These are phyloP conservation scores for Pythium vanterpoolii DNA, from an alignment of 352 stramenopile species.

Conservation along the genomic window DNA sequence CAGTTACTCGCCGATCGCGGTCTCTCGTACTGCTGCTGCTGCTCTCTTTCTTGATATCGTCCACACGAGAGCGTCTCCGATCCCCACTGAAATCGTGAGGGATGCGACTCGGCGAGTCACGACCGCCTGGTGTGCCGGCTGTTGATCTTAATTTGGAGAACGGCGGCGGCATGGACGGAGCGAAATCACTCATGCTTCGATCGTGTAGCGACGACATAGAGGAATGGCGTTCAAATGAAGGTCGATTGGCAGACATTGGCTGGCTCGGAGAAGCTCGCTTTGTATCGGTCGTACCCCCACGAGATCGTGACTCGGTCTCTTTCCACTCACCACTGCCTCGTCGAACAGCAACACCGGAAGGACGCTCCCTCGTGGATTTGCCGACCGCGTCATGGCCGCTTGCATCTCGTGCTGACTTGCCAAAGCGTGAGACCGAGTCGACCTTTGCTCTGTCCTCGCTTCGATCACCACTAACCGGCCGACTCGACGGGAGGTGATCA, in stretches of 20 bases:
- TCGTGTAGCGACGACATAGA: slow-evolving; percentile 34
- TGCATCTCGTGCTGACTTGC: background rate
- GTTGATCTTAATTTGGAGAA: slow-evolving; percentile 21
- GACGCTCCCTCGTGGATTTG: background rate
- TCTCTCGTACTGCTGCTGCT: too few species aligned
- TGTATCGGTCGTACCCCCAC: background rate
- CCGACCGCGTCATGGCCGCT: background rate
- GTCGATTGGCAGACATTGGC: slow-evolving; percentile 24
- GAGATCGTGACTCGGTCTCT: slow-evolving; percentile 4
- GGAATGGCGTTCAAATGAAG: slow-evolving; percentile 41
- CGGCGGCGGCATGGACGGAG: background rate
- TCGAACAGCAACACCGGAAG: background rate
- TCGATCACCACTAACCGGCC: background rate
- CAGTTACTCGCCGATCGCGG: slow-evolving; percentile 5
- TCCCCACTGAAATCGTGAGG: slow-evolving; percentile 3
- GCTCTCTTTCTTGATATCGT: slow-evolving; percentile 24
- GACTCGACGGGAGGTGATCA: background rate
- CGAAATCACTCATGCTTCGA: slow-evolving; percentile 15
- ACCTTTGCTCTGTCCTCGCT: background rate
- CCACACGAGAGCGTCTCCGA: slow-evolving; percentile 18
- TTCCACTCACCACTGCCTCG: slow-evolving; percentile 25
- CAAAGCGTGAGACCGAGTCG: background rate
- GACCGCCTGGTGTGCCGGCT: slow-evolving; percentile 4
- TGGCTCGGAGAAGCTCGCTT: background rate
- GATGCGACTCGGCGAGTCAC: slow-evolving; percentile 17